Evolutionary conservation across 176 grass and related monocot genomes (phyloP), one percentile per base, ranked within the genome.

Genomic region (Aegilops umbellulata): DNA sequence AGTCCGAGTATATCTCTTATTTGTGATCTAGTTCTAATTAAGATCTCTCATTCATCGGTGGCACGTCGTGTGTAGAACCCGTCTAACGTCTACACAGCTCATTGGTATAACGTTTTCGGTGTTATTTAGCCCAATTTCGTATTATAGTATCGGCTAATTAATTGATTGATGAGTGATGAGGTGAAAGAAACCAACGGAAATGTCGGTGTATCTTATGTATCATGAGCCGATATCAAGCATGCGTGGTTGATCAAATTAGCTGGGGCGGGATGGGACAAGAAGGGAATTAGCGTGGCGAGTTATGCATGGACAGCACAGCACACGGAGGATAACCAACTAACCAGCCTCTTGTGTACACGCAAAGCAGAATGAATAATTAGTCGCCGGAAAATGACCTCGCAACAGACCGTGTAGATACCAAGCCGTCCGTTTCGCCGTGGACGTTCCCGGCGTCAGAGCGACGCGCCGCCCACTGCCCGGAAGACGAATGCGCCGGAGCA

Each of bases 401-500:
- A 91, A 63, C 89, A 10, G 27, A 80, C 44, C 7, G 0, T 0
- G 42, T 44, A 47, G 25, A 32, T 65, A 53, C 36, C 44, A 47
- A 82, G 32, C 75, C 22, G 46, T 16, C 75, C 58, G 67, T 80
- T 80, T 22, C 32, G n/a, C 38, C 63, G 20, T 65, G 57, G 58
- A 83, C 77, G 36, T 58, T 29, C 39, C 39, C 23, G 9, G 29
- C 76, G 76, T 88, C 76, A 24, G 14, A 84, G 70, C 22, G 89
- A 91, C 85, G 74, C 77, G 29, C 49, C 81, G 85, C 85, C 89
- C 70, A 85, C 85, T 84, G 60, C 65, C 17, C 62, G 27, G 76
- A 38, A 23, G 53, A 36, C 26, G 46, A 83, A 51, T 34, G 9
- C 16, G 74, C 19, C 81, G 87, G 27, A 85, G 27, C 4, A 36